phyloP scores from a whole-genome alignment of 306 rosid species.

The Rubus idaeus region DNA sequence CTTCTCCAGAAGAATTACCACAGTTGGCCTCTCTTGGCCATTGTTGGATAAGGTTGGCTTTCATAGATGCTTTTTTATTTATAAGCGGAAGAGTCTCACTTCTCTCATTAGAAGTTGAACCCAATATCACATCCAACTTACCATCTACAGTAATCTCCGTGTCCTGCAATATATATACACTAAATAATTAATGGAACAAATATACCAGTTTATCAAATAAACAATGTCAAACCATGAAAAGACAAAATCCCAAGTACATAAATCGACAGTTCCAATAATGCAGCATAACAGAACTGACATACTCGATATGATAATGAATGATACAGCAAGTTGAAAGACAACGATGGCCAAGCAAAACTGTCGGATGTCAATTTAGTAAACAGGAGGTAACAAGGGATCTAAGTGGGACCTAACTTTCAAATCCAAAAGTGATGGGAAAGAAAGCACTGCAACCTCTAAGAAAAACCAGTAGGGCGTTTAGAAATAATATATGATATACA shows the following conservation, averaged over 20 bases:
- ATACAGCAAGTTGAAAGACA: not conserved
- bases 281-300: not conserved
- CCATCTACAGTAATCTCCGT: constrained; percentile 35
- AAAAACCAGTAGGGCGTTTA: not conserved
- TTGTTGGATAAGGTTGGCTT: constrained; percentile 34
- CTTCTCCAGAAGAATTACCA: constrained; percentile 31
- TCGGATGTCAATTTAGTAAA: too few relatives aligned
- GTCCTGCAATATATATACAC: constrained; percentile 51
- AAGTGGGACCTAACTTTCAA: not conserved
- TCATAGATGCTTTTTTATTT: constrained; percentile 42
- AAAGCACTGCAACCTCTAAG: not conserved
- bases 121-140: constrained; percentile 28
- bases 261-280: not conserved
- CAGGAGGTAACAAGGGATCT: not conserved
- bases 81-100: constrained; percentile 55
- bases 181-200: not conserved
- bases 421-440: not conserved
- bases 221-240: not conserved
- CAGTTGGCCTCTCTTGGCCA: constrained; percentile 34
- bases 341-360: not conserved
- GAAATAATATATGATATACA: not conserved
- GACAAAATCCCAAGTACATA: not conserved
- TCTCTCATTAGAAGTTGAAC: constrained; percentile 32
- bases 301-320: not conserved
- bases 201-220: not conserved